Evolutionary conservation across 148 eudicot genomes (phyloP).

Genomic region (Rhododendron griersonianum): DNA sequence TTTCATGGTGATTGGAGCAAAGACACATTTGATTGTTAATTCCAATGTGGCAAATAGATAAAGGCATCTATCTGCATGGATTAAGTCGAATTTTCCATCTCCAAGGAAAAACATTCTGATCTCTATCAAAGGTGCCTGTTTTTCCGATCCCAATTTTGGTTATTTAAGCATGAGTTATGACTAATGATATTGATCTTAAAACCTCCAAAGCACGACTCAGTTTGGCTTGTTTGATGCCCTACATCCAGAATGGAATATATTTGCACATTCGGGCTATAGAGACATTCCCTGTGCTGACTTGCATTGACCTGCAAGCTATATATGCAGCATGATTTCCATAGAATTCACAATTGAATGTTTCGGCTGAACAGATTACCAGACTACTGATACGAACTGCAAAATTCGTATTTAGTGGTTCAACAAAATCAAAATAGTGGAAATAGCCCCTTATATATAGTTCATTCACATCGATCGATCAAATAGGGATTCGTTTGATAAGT

Average conservation of each 20-base stretch:
- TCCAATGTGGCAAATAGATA: no score
- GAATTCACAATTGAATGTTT: background rate
- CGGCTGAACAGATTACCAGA: background rate
- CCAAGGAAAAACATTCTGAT: no score
- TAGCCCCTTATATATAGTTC: background rate
- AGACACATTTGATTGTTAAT: no score
- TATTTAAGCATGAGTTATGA: background rate
- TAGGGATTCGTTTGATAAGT: background rate
- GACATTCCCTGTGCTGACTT: no score
- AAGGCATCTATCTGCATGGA: no score
- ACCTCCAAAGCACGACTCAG: background rate
- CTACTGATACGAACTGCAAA: background rate
- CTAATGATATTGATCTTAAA: background rate
- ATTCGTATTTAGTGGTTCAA: background rate
- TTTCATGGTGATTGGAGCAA: no score
- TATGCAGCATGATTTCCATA: background rate
- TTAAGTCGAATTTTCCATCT: no score
- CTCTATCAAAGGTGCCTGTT: no score
- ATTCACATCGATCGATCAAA: background rate
- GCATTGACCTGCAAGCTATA: no score
- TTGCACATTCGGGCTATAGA: background rate
- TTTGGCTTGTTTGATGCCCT: background rate
- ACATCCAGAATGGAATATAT: background rate
- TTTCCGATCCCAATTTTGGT: background rate
- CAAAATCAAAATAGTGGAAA: background rate